These are phyloP conservation scores for Cystoderma amianthinum DNA, from an alignment of 768 basidiomycete species.

Conservation along the genomic window DNA sequence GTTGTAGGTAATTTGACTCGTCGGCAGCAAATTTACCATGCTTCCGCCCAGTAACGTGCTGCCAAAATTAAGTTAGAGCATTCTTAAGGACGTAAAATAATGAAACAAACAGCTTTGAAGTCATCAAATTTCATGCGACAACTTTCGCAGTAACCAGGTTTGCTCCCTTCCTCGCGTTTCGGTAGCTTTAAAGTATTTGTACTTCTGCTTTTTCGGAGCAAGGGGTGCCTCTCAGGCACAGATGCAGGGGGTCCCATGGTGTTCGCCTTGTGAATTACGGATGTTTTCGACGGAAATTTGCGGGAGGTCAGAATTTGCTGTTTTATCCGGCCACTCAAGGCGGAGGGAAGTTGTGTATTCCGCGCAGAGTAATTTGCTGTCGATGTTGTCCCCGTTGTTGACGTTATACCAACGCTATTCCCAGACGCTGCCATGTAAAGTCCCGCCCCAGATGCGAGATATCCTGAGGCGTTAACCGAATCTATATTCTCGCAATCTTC, in stretches of 20 bases:
- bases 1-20: conserved; percentile 66
- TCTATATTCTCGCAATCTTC: conserved; percentile 39
- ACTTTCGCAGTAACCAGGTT: conserved; percentile 97
- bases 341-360: conserved; percentile 41
- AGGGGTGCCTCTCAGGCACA: conserved; percentile 45
- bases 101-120: conserved; percentile 63
- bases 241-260: conserved; percentile 63
- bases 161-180: conserved; percentile 78
- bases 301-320: conserved; percentile 66
- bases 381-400: conserved; percentile 83
- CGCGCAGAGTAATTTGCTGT: conserved; percentile 41
- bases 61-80: conserved; percentile 4
- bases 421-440: conserved; percentile 87
- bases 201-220: conserved; percentile 71
- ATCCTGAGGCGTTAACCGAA: conserved; percentile 66
- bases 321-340: conserved; percentile 49
- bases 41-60: conserved; percentile 71
- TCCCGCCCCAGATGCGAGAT: conserved; percentile 46
- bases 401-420: conserved; percentile 90
- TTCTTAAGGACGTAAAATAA: conserved; percentile 2
- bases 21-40: conserved; percentile 82
- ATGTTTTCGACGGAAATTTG: conserved; percentile 26
- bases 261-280: conserved; percentile 18
- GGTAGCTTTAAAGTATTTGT: conserved; percentile 72
- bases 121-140: conserved; percentile 88